Evolutionary conservation across 768 basidiomycete species (phyloP), one percentile per base, ranked within the genome.

Genomic region (Leccinum fibrillosum): DNA sequence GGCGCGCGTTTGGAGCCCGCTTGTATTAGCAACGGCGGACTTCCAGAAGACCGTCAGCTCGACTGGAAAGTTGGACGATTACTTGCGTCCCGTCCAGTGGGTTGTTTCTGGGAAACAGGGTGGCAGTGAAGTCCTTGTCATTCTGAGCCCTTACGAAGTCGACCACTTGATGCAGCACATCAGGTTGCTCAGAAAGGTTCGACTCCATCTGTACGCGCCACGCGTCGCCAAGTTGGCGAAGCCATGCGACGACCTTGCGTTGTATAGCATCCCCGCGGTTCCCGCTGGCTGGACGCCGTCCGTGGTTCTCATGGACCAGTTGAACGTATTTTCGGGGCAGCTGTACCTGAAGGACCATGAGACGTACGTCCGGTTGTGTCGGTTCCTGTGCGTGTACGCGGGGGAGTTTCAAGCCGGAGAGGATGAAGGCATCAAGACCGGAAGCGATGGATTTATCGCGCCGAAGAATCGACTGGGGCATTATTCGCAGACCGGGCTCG

Each of bases 171-270:
- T 80, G 2, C 68, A 75, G 63, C 10, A 25, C 0, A 77, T 82
- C 56, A 74, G 69, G 19, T 35, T 35, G 21, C 70, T 69, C 63
- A 58, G 62, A 6, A 26, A 62, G 9, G 75, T 76, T 19, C 68
- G 71, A 53, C 72, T 82, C 17, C 78, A 81, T 58, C 47, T 76
- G 4, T 82, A 82, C 58, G 65, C 78, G 0, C 76, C 81, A 1
- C 69, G 77, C 2, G 67, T 74, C 47, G 70, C 63, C 9, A 60
- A 66, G 32, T 64, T 64, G 3, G 76, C 74, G 73, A 62, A 64
- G 26, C 60, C 76, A 8, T 75, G 76, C 49, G 32, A 52, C 32
- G 50, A 52, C 19, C 50, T 52, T 19, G 50, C 32, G 21, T 23
- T 52, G 50, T 52, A 52, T 17, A 52, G 13, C 32, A 52, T 52